Conservation (phyloP, 306 rosid species). For the Sicyos edulis region DNA sequence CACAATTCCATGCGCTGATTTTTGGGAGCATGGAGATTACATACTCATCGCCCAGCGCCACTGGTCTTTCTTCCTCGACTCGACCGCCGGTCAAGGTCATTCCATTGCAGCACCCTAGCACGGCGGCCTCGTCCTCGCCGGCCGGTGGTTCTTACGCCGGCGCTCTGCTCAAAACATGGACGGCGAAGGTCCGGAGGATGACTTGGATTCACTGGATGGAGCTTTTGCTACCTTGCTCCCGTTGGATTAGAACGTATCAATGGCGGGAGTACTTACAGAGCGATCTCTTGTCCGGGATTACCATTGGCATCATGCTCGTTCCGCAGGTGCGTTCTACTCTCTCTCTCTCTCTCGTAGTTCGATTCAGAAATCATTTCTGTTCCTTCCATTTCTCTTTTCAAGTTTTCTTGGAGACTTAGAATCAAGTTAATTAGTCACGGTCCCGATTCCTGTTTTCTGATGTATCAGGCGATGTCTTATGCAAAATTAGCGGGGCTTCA, state of each 20-base stretch:
- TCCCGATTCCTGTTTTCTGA: conserved; percentile 21
- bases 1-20: no score
- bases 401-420: no score
- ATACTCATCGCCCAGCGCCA: conserved; percentile 65
- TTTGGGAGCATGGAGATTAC: conserved; percentile 58
- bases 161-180: conserved; percentile 33
- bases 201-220: conserved; percentile 72
- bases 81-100: conserved; percentile 58
- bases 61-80: conserved; percentile 32
- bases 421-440: neutral
- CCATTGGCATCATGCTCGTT: conserved; percentile 92
- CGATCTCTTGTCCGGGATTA: conserved; percentile 80
- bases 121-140: conserved; percentile 29
- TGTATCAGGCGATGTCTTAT: conserved; percentile 83
- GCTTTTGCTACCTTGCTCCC: conserved; percentile 65
- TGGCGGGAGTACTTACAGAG: conserved; percentile 81
- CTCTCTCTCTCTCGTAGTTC: neutral
- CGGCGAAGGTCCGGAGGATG: conserved; percentile 46
- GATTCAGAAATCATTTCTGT: neutral
- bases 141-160: conserved; percentile 24
- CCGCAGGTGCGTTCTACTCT: conserved; percentile 56
- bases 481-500: conserved; percentile 91
- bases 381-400: no score
- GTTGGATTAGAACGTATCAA: conserved; percentile 76
- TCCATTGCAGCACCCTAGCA: conserved; percentile 58